phyloP scores from a whole-genome alignment of 768 basidiomycete genomes.

The Hypholoma fasciculare region DNA sequence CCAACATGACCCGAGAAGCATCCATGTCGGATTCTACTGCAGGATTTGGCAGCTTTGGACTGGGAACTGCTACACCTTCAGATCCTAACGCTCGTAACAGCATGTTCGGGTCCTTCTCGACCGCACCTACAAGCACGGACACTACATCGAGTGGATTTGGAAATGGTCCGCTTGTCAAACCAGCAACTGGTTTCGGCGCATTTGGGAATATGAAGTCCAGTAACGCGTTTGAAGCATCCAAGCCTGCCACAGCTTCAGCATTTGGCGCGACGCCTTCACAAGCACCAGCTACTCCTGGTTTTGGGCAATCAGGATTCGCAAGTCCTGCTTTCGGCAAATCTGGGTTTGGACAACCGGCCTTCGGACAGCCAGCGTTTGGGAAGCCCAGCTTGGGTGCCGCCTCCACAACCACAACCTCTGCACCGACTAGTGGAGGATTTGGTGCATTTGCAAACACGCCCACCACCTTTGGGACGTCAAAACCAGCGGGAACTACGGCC shows the following conservation, averaged over 20 bases:
- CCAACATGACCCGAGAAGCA: constrained; percentile 42
- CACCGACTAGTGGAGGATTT: constrained; percentile 18
- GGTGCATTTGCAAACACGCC: constrained; percentile 19
- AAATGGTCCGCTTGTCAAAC: constrained; percentile 30
- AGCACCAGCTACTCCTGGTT: constrained; percentile 24
- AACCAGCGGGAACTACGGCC: neutral
- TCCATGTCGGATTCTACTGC: constrained; percentile 46
- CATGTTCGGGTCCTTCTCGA: constrained; percentile 37
- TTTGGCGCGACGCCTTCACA: constrained; percentile 15
- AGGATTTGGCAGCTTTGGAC: constrained; percentile 37
- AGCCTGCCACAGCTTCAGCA: constrained; percentile 16
- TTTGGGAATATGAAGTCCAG: constrained; percentile 24
- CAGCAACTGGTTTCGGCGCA: constrained; percentile 35
- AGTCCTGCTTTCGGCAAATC: constrained; percentile 35
- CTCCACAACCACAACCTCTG: constrained; percentile 2
- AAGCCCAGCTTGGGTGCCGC: constrained; percentile 14
- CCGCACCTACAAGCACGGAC: constrained; percentile 19
- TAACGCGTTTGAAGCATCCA: constrained; percentile 15
- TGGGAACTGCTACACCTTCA: constrained; percentile 23
- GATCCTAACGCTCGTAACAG: constrained; percentile 28
- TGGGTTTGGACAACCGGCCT: constrained; percentile 36
- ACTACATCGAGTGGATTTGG: constrained; percentile 24
- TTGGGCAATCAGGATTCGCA: constrained; percentile 37
- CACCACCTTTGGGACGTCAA: constrained; percentile 7
- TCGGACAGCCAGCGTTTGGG: constrained; percentile 31